Evolutionary conservation across 2,329 filamentous ascomycete species (phyloP), one percentile per base, ranked within the genome.

Genomic region (Trichoderma koningiopsis): DNA sequence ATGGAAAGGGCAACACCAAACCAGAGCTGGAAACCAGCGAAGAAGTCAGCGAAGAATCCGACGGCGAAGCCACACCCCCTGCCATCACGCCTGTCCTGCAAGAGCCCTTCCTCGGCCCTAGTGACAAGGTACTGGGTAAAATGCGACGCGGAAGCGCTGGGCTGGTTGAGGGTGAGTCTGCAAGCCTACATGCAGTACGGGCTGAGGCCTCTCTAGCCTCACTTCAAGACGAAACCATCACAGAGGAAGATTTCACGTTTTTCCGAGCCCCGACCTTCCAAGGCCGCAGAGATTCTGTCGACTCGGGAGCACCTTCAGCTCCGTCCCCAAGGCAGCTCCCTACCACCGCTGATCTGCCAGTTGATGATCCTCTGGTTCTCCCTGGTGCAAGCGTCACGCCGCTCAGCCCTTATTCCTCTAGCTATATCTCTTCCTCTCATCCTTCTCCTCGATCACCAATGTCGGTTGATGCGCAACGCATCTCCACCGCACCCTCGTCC

Each of bases 401-500:
- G n/a, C 77, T 87, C 71, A 89, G 90, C 78, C 89, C 91, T 10
- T 88, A 90, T 65, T 87, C 91, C 52, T 86, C 88, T 70, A 86
- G 87, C 62, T 85, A 87, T 72, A 83, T 88, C 61, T 88, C 91
- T 0, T 91, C 91, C 0, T 85, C 89, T 75, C 69, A 74, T 27
- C 86, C 91, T 1, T 93, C 91, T 5, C 92, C 91, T 0, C 87
- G 91, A 65, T 87, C 90, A 70, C 83, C 89, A 69, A 83, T 92
- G 79, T 89, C 88, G 4, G 89, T 92, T 68, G 92, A 94, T 72
- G 87, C 87, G 1, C 89, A 92, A 65, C 87, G 90, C 24, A 87
- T 93, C 33, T 92, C 91, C 6, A 94, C 92, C 1, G 89, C 92
- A 2, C 88, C 91, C 6, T 94, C 92, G 1, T 94, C 91, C 0